A percentile compares a stretch with the other conserved stretches of the same genome.
These are phyloP conservation scores for Eutypa lata DNA, from an alignment of 2,329 filamentous ascomycete species.

Conservation along the genomic window DNA sequence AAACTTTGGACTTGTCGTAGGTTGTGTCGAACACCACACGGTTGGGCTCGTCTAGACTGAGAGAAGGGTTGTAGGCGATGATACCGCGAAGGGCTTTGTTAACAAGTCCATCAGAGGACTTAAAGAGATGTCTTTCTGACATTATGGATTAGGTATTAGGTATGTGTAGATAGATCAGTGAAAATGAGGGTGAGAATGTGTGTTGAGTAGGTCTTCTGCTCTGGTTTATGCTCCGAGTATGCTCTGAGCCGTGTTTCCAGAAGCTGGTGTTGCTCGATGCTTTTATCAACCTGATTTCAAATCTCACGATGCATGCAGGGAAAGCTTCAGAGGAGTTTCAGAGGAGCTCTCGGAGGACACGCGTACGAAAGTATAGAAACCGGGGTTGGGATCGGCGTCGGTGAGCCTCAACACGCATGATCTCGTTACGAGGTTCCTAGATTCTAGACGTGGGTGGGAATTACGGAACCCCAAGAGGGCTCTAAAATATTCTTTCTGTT, in stretches of 20 bases:
- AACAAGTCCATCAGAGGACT: conserved; percentile 51
- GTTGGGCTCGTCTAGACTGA: conserved; percentile 48
- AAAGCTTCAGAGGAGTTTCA: background rate
- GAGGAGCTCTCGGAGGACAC: background rate
- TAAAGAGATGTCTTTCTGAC: conserved; percentile 53
- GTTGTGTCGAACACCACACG: conserved; percentile 48
- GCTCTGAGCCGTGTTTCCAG: no score
- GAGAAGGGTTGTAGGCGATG: conserved; percentile 50
- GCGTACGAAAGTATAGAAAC: background rate
- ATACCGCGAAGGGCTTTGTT: conserved; percentile 49
- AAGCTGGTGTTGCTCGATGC: no score
- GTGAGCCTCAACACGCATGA: no score
- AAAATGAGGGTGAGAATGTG: no score
- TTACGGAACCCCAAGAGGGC: background rate
- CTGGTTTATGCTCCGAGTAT: background rate
- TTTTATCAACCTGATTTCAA: no score
- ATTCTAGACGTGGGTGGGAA: no score
- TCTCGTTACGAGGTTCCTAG: no score
- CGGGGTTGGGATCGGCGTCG: background rate
- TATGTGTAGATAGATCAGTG: no score
- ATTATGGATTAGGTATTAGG: conserved; percentile 27
- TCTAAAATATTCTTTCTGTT: background rate
- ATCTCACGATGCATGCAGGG: background rate
- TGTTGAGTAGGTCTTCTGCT: no score
- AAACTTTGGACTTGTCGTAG: conserved; percentile 42